phyloP scores from a whole-genome alignment of 2,329 filamentous ascomycete species.

The Arthrobotrys entomopaga region DNA sequence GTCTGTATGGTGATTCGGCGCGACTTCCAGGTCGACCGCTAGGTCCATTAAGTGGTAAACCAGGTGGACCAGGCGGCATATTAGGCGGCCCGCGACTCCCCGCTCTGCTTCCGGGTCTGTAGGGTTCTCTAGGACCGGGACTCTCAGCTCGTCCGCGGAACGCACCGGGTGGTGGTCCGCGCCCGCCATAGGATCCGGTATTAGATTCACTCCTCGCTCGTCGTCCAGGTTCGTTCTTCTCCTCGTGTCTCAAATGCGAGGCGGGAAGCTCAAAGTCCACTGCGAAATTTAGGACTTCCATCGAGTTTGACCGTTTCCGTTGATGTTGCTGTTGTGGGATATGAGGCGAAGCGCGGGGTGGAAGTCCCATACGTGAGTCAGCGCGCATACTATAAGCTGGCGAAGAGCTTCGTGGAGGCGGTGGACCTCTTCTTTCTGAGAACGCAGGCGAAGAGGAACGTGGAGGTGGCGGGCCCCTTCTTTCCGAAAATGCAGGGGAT shows the following conservation, averaged over 20 bases:
- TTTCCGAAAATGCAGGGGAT: constrained; percentile 48
- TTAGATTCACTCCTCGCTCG: constrained; percentile 37
- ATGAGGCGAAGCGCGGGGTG: constrained; percentile 17
- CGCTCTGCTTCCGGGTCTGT: constrained; percentile 39
- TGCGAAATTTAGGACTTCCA: constrained; percentile 43
- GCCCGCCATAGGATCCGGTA: constrained; percentile 4
- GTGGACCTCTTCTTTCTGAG: constrained; percentile 45
- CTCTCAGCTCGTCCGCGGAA: constrained; percentile 39
- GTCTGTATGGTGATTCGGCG: constrained; percentile 39
- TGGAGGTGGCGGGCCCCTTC: constrained; percentile 39
- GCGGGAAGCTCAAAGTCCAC: constrained; percentile 41
- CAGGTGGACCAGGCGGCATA: constrained; percentile 21
- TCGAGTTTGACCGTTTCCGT: constrained; percentile 45
- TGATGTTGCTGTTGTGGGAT: constrained; percentile 22
- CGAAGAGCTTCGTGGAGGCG: constrained; percentile 36
- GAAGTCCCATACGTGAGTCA: constrained; percentile 33
- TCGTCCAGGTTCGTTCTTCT: constrained; percentile 18
- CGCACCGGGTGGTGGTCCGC: constrained; percentile 39
- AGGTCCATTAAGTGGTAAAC: constrained; percentile 12
- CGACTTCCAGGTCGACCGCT: constrained; percentile 35
- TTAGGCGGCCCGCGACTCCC: constrained; percentile 36
- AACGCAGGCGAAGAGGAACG: constrained; percentile 47
- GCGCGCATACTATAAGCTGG: constrained; percentile 50
- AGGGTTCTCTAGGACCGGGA: constrained; percentile 42
- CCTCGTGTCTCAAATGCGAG: constrained; percentile 23